Evolutionary conservation across 2,329 filamentous ascomycete species (phyloP).

Genomic region (Alternaria viburni): DNA sequence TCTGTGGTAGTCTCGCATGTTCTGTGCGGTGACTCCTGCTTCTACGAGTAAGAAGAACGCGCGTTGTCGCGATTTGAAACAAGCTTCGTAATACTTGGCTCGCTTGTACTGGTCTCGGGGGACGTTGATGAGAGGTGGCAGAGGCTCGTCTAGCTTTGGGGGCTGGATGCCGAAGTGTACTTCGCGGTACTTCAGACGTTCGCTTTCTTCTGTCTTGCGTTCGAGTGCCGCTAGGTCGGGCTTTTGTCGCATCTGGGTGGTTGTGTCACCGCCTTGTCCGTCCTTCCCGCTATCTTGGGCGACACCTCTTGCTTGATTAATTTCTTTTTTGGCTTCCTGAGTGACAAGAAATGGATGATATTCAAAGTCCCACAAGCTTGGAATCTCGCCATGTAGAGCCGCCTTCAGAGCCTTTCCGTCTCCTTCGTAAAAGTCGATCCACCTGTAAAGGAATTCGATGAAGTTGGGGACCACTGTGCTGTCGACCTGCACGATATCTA

Average conservation of each 20-base stretch:
- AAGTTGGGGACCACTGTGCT: constrained; percentile 40
- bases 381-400: constrained; percentile 42
- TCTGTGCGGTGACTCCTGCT: constrained; percentile 34
- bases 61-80: constrained; percentile 40
- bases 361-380: constrained; percentile 45
- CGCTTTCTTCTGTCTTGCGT: constrained; percentile 30
- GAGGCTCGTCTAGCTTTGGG: constrained; percentile 27
- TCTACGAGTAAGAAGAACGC: constrained; percentile 40
- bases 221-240: constrained; percentile 34
- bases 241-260: constrained; percentile 30
- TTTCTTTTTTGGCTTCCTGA: constrained; percentile 8
- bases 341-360: constrained; percentile 34
- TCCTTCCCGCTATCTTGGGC: background rate
- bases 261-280: background rate
- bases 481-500: constrained; percentile 40
- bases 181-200: constrained; percentile 42
- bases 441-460: constrained; percentile 44
- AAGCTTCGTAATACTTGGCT: constrained; percentile 37
- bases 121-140: constrained; percentile 42
- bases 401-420: constrained; percentile 41
- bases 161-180: constrained; percentile 40
- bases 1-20: constrained; percentile 38
- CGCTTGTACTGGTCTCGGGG: constrained; percentile 29
- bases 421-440: constrained; percentile 41
- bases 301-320: background rate